Evolutionary conservation across 179 eudicot genomes (phyloP).

Genomic region (Drosera spatulata): DNA sequence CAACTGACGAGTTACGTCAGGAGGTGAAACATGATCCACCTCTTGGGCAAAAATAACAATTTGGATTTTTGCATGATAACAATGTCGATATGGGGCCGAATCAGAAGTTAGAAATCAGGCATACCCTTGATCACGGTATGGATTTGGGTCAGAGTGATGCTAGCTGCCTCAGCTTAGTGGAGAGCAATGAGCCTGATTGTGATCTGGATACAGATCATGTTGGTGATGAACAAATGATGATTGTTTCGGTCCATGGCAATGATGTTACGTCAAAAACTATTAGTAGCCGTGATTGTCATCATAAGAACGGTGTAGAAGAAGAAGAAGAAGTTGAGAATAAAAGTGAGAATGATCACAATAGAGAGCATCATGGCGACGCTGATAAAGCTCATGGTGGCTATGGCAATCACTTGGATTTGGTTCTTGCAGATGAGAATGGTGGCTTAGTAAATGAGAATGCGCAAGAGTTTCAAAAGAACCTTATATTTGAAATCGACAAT

Average conservation of each 20-base stretch:
- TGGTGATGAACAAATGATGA: not conserved
- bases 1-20: not conserved
- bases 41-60: not conserved
- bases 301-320: not conserved
- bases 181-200: not conserved
- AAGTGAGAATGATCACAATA: not conserved
- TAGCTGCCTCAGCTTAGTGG: not conserved
- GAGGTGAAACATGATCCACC: not conserved
- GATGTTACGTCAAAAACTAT: not conserved
- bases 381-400: not conserved
- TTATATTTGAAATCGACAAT: not conserved
- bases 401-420: not conserved
- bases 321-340: not conserved
- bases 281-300: not conserved
- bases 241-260: not conserved
- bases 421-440: not conserved
- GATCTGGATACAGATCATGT: not conserved
- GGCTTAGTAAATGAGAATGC: not conserved
- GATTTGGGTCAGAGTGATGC: not conserved
- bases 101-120: constrained; percentile 13
- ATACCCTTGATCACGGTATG: not conserved
- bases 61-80: not conserved
- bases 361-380: not conserved
- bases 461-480: not conserved
- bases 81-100: constrained; percentile 1